These are phyloP conservation scores for Fusarium multiceps DNA, from an alignment of 2,329 filamentous ascomycete species.

Conservation along the genomic window DNA sequence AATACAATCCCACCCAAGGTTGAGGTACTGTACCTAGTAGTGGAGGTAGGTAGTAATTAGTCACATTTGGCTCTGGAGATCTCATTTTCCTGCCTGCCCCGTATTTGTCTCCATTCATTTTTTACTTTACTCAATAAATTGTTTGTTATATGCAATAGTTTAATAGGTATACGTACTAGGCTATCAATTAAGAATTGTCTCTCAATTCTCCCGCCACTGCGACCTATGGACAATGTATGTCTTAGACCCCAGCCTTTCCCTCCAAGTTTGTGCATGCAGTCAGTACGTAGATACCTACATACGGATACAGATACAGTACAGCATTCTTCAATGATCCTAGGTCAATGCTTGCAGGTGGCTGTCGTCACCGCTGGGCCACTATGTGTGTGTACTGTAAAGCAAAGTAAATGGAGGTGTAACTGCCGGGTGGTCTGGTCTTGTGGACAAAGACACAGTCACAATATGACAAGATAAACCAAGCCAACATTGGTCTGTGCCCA, in stretches of 20 bases:
- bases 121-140: conserved; percentile 10
- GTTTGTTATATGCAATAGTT: background rate
- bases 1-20: background rate
- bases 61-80: conserved; percentile 28
- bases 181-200: background rate
- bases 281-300: background rate
- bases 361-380: conserved; percentile 17
- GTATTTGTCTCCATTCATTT: conserved; percentile 12
- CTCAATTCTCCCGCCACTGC: conserved; percentile 1
- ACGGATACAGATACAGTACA: background rate
- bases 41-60: background rate
- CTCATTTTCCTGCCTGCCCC: conserved; percentile 36
- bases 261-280: conserved; percentile 1
- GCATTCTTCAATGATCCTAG: background rate
- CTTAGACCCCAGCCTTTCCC: conserved; percentile 25
- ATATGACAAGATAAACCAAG: background rate
- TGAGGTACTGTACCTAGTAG: background rate
- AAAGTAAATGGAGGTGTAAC: background rate
- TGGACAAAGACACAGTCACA: background rate
- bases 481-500: background rate
- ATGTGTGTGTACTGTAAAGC: background rate
- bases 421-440: background rate
- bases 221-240: background rate
- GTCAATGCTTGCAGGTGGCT: conserved; percentile 16
- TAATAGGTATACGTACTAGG: background rate